These are phyloP conservation scores for Solanum rostratum DNA, from an alignment of 257 asterid species.

Conservation along the genomic window DNA sequence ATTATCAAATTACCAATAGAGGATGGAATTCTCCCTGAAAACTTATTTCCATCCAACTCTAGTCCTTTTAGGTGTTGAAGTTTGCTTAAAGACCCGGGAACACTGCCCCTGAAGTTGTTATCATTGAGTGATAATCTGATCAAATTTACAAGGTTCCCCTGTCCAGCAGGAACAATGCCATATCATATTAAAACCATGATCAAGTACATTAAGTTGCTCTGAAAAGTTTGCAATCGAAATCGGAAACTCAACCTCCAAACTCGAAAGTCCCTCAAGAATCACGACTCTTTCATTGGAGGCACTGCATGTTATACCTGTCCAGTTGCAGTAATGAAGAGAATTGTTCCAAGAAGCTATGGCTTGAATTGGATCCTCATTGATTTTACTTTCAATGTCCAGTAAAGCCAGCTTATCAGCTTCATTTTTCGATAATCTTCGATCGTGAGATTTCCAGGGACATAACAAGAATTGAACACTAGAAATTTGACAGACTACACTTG, in stretches of 20 bases:
- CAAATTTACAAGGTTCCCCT: conserved; percentile 4
- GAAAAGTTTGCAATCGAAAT: conserved; percentile 9
- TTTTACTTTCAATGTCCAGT: neutral
- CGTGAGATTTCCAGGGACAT: neutral
- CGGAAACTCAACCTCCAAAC: neutral
- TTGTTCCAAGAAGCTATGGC: neutral
- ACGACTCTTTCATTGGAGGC: neutral
- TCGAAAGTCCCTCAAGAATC: conserved; percentile 1
- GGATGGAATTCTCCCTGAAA: neutral
- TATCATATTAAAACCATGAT: conserved; percentile 1
- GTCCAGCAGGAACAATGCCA: conserved; percentile 4
- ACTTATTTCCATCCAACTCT: neutral
- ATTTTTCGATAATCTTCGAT: neutral
- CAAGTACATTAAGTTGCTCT: neutral
- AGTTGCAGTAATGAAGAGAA: neutral
- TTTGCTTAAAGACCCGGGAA: conserved; percentile 1
- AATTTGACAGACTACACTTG: neutral
- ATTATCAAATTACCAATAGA: conserved; percentile 3
- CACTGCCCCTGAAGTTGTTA: neutral
- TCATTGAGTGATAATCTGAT: neutral
- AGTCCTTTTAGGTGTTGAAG: neutral
- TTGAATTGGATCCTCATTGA: neutral
- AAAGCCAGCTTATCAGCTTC: neutral
- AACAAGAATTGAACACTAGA: neutral
- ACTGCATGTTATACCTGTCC: conserved; percentile 11